These are phyloP conservation scores for Orbilia brochopaga DNA, from an alignment of 2,329 filamentous ascomycete genomes.

Conservation along the genomic window DNA sequence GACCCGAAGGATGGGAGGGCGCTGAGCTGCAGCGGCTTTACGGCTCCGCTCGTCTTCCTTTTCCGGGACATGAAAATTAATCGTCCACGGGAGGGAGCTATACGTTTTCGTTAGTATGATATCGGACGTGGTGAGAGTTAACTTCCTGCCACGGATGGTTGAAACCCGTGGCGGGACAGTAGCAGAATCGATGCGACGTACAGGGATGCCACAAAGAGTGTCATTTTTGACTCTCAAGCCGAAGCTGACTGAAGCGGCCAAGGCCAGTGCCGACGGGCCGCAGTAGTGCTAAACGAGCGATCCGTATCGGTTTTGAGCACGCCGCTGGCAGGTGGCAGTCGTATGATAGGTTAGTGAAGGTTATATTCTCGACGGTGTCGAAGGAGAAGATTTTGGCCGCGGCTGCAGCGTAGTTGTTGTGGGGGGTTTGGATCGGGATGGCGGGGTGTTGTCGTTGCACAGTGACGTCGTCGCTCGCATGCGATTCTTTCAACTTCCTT, in stretches of 20 bases:
- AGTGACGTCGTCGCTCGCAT: conserved; percentile 3
- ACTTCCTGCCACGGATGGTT: conserved; percentile 23
- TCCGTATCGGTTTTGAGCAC: too few species aligned
- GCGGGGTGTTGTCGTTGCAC: not conserved
- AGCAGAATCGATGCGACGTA: conserved; percentile 56
- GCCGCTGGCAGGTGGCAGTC: not conserved
- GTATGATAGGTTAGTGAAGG: not conserved
- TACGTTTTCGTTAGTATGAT: not conserved
- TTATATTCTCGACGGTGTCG: not conserved
- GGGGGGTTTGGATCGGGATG: not conserved
- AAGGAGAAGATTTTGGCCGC: not conserved
- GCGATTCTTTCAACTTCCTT: not conserved
- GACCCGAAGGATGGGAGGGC: conserved; percentile 53
- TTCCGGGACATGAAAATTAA: conserved; percentile 77
- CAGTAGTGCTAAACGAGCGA: not conserved
- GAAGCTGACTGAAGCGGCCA: not conserved
- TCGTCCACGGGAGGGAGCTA: conserved; percentile 89
- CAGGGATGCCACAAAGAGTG: conserved; percentile 64
- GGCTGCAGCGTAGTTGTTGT: not conserved
- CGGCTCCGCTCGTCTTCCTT: conserved; percentile 56
- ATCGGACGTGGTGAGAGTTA: conserved; percentile 9
- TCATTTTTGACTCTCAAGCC: conserved; percentile 57
- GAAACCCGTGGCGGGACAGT: conserved; percentile 45
- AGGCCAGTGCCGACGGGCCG: not conserved
- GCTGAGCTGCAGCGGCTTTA: conserved; percentile 56